Percentiles rank a stretch among this genome's conserved stretches.
Evolutionary conservation across 139 green algal species (phyloP).

Genomic region (Chlamydomonas applanata): DNA sequence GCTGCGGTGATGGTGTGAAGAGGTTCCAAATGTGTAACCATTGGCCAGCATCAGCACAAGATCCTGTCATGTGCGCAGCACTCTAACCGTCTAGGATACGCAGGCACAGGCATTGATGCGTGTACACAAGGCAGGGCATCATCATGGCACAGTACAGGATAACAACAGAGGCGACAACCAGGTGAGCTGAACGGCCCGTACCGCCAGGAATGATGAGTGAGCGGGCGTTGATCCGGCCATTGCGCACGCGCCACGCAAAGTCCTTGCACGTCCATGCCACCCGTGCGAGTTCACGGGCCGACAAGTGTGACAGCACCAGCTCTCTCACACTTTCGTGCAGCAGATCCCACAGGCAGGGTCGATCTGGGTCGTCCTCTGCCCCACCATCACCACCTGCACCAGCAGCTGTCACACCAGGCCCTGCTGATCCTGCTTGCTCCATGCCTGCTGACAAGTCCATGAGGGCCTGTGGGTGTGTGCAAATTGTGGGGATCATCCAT

Average conservation of each 20-base stretch:
- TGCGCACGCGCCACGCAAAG: conserved; percentile 21
- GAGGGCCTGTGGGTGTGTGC: not conserved
- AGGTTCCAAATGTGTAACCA: not conserved
- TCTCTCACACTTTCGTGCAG: conserved; percentile 25
- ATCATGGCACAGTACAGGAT: too few species aligned
- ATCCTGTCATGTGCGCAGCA: not conserved
- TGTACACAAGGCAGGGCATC: too few species aligned
- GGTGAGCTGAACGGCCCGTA: not conserved
- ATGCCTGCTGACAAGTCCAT: not conserved
- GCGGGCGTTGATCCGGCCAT: conserved; percentile 11
- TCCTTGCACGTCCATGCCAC: conserved; percentile 34
- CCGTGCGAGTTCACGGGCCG: conserved; percentile 14
- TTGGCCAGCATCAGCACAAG: not conserved
- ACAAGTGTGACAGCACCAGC: conserved; percentile 12
- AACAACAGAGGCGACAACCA: too few species aligned
- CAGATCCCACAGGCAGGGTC: conserved; percentile 16
- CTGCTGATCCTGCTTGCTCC: not conserved
- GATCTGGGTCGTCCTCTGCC: not conserved
- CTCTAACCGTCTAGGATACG: not conserved
- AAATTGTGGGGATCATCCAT: not conserved
- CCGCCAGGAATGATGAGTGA: conserved; percentile 31
- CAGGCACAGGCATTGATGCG: not conserved
- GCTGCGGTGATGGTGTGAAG: too few species aligned
- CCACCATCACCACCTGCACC: not conserved
- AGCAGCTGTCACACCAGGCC: not conserved